phyloP scores from a whole-genome alignment of 495 filamentous ascomycete genomes.

The Trichoderma virens region DNA sequence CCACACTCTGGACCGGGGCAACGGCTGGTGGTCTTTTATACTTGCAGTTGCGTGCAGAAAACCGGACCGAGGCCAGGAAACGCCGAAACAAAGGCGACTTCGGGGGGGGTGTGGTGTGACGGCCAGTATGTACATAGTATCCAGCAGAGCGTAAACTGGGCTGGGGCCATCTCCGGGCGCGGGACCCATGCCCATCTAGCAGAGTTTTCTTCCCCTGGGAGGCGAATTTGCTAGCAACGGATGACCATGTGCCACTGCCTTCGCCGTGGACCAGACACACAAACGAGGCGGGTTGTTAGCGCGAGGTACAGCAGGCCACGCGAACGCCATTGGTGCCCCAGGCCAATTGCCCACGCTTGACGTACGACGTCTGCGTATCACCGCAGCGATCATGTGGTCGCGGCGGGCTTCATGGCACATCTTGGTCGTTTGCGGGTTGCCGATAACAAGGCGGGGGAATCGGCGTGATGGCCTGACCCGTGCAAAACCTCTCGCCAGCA shows the following conservation, averaged over 20 bases:
- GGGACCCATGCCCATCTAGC: neutral
- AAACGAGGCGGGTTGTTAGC: neutral
- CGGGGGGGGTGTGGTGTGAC: slow-evolving; percentile 6
- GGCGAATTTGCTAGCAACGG: neutral
- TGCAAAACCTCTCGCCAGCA: neutral
- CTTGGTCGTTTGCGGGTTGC: neutral
- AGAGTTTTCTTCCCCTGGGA: slow-evolving; percentile 7
- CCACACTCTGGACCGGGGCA: neutral
- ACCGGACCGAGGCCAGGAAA: neutral
- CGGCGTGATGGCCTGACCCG: neutral
- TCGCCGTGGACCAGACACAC: neutral
- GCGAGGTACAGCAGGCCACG: neutral
- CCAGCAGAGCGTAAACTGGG: no score
- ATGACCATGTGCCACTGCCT: slow-evolving; percentile 6
- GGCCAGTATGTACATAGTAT: neutral
- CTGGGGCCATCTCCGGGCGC: neutral
- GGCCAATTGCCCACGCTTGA: neutral
- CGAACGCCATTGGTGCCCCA: neutral
- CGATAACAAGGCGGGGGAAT: neutral
- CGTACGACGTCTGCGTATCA: slow-evolving; percentile 8
- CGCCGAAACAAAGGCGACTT: slow-evolving; percentile 1
- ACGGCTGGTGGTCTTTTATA: slow-evolving; percentile 1
- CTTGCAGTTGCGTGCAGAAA: neutral
- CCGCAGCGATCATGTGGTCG: neutral
- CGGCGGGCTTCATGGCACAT: neutral